Conservation (phyloP, 225 moss, liverwort and hornwort genomes). For the Polytrichum formosum region DNA sequence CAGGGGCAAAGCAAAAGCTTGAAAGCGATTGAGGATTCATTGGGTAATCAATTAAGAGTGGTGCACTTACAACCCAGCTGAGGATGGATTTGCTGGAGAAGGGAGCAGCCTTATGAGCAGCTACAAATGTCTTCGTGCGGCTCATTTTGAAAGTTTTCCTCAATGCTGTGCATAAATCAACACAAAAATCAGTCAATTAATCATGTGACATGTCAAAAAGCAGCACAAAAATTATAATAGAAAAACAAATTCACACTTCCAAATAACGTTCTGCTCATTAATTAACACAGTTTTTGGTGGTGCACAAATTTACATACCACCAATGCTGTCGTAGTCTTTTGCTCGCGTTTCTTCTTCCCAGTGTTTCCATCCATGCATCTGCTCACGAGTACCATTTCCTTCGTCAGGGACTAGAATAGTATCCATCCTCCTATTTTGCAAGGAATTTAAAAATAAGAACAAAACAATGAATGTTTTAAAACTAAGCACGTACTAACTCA, state of each 20-base stretch:
- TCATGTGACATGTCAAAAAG: no score
- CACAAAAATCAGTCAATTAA: no score
- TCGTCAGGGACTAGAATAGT: neutral
- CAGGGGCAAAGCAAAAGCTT: no score
- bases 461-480: no score
- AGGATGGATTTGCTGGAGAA: slow-evolving; percentile 12
- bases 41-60: no score
- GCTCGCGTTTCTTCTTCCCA: slow-evolving; percentile 71
- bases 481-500: no score
- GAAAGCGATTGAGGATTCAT: no score
- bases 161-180: slow-evolving; percentile 6
- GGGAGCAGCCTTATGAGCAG: slow-evolving; percentile 18
- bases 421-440: no score
- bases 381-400: neutral
- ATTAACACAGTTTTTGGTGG: neutral
- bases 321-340: slow-evolving; percentile 44
- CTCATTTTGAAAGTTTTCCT: slow-evolving; percentile 20
- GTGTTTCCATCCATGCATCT: slow-evolving; percentile 57
- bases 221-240: neutral
- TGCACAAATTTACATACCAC: slow-evolving; percentile 1
- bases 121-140: slow-evolving; percentile 25
- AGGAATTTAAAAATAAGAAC: no score
- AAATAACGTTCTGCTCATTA: neutral
- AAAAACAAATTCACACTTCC: neutral
- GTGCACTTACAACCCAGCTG: slow-evolving; percentile 21